These are phyloP conservation scores for Yamadazyma songkhlaensis DNA, from an alignment of 1,139 yeast genomes.

Conservation along the genomic window DNA sequence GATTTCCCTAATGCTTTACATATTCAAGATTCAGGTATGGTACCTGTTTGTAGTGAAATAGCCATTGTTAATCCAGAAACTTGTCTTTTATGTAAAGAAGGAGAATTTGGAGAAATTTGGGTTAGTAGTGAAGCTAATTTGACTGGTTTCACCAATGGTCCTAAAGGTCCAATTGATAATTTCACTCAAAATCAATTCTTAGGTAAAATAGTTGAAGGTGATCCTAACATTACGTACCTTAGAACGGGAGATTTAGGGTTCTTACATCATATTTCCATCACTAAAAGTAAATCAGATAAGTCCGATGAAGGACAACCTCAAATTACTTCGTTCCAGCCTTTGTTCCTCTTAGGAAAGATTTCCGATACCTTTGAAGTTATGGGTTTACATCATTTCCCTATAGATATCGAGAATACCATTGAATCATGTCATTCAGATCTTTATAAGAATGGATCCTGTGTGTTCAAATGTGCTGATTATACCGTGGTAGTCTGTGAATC, in stretches of 20 bases:
- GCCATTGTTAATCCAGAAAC: constrained; percentile 97
- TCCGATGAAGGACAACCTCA: constrained; percentile 13
- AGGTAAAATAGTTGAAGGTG: constrained; percentile 61
- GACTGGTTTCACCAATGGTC: constrained; percentile 57
- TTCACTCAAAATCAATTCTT: constrained; percentile 45
- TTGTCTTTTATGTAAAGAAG: constrained; percentile 68
- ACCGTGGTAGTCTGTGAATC: constrained; percentile 79
- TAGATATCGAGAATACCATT: constrained; percentile 76
- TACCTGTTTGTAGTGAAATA: constrained; percentile 89
- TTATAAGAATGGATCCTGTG: constrained; percentile 57
- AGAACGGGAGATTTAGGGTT: constrained; percentile 96
- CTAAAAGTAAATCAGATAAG: constrained; percentile 26
- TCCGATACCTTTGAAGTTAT: constrained; percentile 87
- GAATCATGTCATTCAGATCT: constrained; percentile 64
- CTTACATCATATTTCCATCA: constrained; percentile 63
- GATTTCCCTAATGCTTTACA: constrained; percentile 68
- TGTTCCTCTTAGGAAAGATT: constrained; percentile 82
- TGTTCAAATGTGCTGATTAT: constrained; percentile 82
- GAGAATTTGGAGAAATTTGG: constrained; percentile 99
- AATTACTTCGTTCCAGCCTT: constrained; percentile 60
- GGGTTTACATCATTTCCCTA: constrained; percentile 89
- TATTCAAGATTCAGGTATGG: constrained; percentile 94
- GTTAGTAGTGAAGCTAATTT: constrained; percentile 86
- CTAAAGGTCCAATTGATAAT: constrained; percentile 43
- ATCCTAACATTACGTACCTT: constrained; percentile 60